Conservation (phyloP, 257 asterid species). For the Verbena officinalis region DNA sequence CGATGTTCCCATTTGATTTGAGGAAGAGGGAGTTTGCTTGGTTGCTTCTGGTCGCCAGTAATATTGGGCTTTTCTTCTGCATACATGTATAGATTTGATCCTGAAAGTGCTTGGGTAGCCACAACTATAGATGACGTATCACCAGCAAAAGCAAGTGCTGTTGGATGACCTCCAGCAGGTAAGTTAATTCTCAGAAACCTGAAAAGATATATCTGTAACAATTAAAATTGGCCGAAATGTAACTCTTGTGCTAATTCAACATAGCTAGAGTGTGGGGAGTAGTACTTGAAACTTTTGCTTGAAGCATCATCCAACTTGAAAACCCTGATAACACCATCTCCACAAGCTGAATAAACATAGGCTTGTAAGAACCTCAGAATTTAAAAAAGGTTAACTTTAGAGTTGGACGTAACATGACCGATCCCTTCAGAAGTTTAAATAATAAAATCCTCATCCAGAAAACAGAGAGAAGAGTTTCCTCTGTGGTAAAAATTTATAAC, state of each 20-base stretch:
- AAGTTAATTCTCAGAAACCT: constrained; percentile 91
- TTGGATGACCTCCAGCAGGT: constrained; percentile 91
- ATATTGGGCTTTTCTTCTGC: constrained; percentile 77
- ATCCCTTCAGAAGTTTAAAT: constrained; percentile 4
- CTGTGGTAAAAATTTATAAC: neutral
- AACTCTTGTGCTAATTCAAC: constrained; percentile 14
- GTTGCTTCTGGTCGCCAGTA: constrained; percentile 63
- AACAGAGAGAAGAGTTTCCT: neutral
- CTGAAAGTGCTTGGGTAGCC: constrained; percentile 72
- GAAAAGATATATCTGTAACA: constrained; percentile 11
- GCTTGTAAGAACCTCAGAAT: constrained; percentile 15
- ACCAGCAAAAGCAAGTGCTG: constrained; percentile 75
- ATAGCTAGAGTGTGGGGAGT: constrained; percentile 29
- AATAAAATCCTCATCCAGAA: constrained; percentile 12
- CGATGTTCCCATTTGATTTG: constrained; percentile 89
- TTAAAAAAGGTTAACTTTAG: neutral
- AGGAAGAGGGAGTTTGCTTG: constrained; percentile 84
- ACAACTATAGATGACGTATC: constrained; percentile 81
- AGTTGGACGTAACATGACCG: constrained; percentile 9
- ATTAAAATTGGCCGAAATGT: constrained; percentile 11
- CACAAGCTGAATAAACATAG: constrained; percentile 68
- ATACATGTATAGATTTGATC: constrained; percentile 88
- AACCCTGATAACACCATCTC: constrained; percentile 86
- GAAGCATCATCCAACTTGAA: constrained; percentile 93
- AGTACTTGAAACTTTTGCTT: constrained; percentile 97